Base-by-base conservation (phyloP, 371 early-diverging fungal species). In the Mortierella sp. region DNA sequence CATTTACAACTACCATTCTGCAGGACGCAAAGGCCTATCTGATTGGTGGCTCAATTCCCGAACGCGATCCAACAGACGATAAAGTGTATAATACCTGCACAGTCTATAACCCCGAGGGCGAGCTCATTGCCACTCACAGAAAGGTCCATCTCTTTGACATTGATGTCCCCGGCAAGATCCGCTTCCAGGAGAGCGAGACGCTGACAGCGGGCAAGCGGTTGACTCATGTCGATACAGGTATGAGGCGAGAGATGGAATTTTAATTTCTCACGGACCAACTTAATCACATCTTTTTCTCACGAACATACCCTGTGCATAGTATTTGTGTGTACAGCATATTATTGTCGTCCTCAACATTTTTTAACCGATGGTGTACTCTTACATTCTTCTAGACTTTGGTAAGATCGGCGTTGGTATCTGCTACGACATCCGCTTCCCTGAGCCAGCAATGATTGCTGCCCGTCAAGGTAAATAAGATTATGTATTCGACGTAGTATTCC, bases 61-160 rank as follows among this genome's bases (percentile, higher is more conserved):
- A 97, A 78, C 81, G 64, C 15, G 90, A 87, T 21, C 68, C 80
- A 23, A 60, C 55, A 0, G 83, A 81, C 41, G 86, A 81, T 48
- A 89, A 89, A 32, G 82, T 93, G 28, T 97, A 87, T 84, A 98
- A 98, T 78, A 97, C 98, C 7, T 90, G 94, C 59, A 95, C 96
- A 0, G 88, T 96, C 5, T 98, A 91, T 84, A 82, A 89, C 62
- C 94, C 94, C 0, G 63, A 80, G 32, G 98, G 98, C 55, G 72
- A 70, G 19, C 79, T 86, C 66, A 86, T 92, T 79, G 91, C 82
- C 2, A 85, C 70, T 15, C 91, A 92, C 70, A 82, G 89, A 31
- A 91, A 95, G 79, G 87, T 95, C n/a, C 98, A 98, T 70, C 82
- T 98, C 48, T 98, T 98, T 76, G 97, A 98, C 80, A 96, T 98